Conservation (phyloP, 1,139 yeast species). For the Yamadazyma siamensis region DNA sequence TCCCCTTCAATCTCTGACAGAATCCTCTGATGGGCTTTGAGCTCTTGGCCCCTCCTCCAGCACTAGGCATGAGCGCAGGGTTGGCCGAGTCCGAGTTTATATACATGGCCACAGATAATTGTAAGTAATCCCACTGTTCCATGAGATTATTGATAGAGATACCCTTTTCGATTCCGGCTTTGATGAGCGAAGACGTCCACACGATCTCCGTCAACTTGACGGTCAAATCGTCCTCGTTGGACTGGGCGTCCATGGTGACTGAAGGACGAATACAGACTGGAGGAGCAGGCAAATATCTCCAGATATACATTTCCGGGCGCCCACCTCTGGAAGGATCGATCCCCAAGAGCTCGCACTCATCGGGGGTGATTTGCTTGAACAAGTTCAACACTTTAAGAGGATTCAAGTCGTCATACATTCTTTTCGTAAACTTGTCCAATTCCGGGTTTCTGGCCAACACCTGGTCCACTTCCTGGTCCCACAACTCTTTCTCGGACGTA, state of each 20-base stretch:
- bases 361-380: constrained; percentile 79
- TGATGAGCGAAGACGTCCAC: constrained; percentile 88
- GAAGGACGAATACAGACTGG: constrained; percentile 99
- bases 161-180: constrained; percentile 94
- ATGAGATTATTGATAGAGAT: constrained; percentile 86
- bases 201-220: constrained; percentile 95
- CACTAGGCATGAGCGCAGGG: constrained; percentile 67
- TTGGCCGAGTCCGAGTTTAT: constrained; percentile 95
- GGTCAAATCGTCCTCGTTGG: constrained; percentile 96
- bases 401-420: constrained; percentile 91
- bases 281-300: constrained; percentile 98
- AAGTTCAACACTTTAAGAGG: constrained; percentile 86
- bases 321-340: constrained; percentile 86
- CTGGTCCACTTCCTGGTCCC: constrained; percentile 83
- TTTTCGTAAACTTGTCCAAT: constrained; percentile 77
- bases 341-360: constrained; percentile 90
- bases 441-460: constrained; percentile 78
- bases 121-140: constrained; percentile 99
- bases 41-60: constrained; percentile 52
- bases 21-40: constrained; percentile 91
- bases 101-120: constrained; percentile 93
- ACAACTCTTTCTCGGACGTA: constrained; percentile 77
- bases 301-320: constrained; percentile 92
- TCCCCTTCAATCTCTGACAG: constrained; percentile 96
- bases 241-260: constrained; percentile 88